phyloP scores from a whole-genome alignment of 148 eudicot genomes.

The Spergularia bocconei region DNA sequence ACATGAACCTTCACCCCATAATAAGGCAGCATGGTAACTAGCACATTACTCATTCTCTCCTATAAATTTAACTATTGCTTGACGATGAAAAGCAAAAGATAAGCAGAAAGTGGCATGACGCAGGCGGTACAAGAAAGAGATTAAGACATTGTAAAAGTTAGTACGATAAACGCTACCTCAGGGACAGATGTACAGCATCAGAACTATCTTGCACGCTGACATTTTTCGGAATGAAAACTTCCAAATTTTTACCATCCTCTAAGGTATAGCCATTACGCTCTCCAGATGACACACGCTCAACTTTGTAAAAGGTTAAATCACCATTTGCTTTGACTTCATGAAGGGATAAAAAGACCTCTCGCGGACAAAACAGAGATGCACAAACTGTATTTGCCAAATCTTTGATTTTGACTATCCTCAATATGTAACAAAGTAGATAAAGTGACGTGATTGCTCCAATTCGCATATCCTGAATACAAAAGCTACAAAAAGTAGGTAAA shows the following conservation, averaged over 20 bases:
- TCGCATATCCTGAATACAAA: slow-evolving; percentile 59
- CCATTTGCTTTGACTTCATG: slow-evolving; percentile 64
- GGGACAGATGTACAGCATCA: slow-evolving; percentile 38
- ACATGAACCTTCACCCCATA: neutral
- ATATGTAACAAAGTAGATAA: slow-evolving; percentile 80
- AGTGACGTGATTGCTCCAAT: slow-evolving; percentile 65
- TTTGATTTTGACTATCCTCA: slow-evolving; percentile 91
- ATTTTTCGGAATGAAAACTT: slow-evolving; percentile 34
- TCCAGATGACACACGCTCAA: slow-evolving; percentile 21
- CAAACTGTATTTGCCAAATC: slow-evolving; percentile 88
- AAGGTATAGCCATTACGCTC: slow-evolving; percentile 33
- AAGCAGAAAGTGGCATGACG: neutral
- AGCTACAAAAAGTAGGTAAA: slow-evolving; percentile 38
- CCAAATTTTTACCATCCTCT: slow-evolving; percentile 31
- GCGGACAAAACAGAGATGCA: slow-evolving; percentile 74
- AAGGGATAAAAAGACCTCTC: slow-evolving; percentile 40
- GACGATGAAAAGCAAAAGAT: neutral
- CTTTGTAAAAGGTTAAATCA: slow-evolving; percentile 13
- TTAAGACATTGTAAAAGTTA: neutral
- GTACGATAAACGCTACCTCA: slow-evolving; percentile 44
- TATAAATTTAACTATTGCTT: neutral
- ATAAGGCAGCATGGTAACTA: neutral
- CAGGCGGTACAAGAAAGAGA: neutral
- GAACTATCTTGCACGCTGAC: slow-evolving; percentile 35
- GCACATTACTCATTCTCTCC: neutral